These are phyloP conservation scores for Tillandsia leiboldiana DNA, from an alignment of 176 grass and related monocot genomes.

Conservation along the genomic window DNA sequence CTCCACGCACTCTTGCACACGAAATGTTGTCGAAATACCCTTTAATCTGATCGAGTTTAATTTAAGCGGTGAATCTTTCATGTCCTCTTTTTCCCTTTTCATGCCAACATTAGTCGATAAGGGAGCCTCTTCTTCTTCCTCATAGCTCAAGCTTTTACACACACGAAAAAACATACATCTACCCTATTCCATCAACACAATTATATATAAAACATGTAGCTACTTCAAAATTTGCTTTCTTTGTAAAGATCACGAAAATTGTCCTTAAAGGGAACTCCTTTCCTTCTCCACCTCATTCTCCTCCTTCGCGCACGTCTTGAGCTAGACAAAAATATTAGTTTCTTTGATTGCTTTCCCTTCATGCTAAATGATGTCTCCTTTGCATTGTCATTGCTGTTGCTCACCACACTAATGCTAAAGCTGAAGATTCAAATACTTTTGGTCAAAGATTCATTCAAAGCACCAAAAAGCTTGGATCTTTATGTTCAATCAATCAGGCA, in stretches of 20 bases:
- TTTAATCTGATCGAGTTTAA: not conserved
- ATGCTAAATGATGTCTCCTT: slow-evolving; percentile 24
- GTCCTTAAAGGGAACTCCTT: not conserved
- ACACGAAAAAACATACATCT: not conserved
- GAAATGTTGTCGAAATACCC: not conserved
- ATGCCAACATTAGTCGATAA: not conserved
- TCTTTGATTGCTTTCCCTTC: slow-evolving; percentile 14
- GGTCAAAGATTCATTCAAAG: slow-evolving; percentile 58
- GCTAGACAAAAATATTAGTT: slow-evolving; percentile 9
- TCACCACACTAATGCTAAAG: slow-evolving; percentile 22
- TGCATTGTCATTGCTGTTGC: slow-evolving; percentile 21
- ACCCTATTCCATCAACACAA: not conserved
- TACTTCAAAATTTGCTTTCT: not conserved
- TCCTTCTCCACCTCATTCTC: not conserved
- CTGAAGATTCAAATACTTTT: slow-evolving; percentile 31
- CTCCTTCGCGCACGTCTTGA: not conserved
- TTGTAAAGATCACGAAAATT: not conserved
- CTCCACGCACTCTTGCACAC: not conserved
- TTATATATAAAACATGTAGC: not conserved
- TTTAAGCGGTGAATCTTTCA: not conserved
- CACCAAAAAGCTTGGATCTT: slow-evolving; percentile 36
- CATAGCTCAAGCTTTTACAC: not conserved
- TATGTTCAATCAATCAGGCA: slow-evolving; percentile 42
- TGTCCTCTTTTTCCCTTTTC: not conserved
- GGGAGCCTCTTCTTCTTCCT: not conserved